phyloP scores from a whole-genome alignment of 345 rosid species.

The Eucalyptus polybractea region DNA sequence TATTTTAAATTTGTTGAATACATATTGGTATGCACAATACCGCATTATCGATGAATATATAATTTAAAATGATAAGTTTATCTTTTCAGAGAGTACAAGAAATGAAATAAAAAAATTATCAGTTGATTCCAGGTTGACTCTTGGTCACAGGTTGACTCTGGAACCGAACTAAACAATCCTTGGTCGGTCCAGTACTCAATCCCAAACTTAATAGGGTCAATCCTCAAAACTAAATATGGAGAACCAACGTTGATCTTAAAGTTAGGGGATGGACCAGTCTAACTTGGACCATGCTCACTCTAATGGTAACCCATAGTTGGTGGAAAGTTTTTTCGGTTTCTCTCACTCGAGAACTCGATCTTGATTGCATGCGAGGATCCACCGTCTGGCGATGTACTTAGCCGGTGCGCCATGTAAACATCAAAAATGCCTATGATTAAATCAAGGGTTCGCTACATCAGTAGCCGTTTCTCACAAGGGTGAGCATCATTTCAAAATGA shows the following conservation, averaged over 20 bases:
- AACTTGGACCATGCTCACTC: too few species aligned
- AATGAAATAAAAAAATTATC: too few species aligned
- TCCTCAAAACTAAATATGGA: accelerated
- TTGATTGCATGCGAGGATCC: neutral
- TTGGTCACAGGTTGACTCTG: accelerated
- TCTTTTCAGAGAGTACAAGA: accelerated
- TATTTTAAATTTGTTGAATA: too few species aligned
- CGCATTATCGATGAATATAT: accelerated
- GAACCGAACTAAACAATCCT: accelerated
- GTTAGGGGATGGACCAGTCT: accelerated
- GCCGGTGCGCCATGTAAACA: neutral
- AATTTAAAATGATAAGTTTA: too few species aligned
- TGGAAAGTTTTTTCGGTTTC: neutral
- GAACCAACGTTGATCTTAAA: too few species aligned
- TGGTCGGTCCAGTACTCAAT: accelerated
- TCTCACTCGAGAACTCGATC: neutral
- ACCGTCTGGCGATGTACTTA: neutral
- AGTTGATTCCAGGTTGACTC: accelerated
- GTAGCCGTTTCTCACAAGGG: neutral
- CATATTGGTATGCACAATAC: too few species aligned
- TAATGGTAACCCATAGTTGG: neutral
- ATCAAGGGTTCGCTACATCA: neutral
- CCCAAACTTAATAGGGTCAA: accelerated
- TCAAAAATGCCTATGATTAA: neutral
- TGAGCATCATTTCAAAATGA: too few species aligned